Base-by-base conservation (phyloP, 352 stramenopile genomes). In the Phytophthora ramorum region DNA sequence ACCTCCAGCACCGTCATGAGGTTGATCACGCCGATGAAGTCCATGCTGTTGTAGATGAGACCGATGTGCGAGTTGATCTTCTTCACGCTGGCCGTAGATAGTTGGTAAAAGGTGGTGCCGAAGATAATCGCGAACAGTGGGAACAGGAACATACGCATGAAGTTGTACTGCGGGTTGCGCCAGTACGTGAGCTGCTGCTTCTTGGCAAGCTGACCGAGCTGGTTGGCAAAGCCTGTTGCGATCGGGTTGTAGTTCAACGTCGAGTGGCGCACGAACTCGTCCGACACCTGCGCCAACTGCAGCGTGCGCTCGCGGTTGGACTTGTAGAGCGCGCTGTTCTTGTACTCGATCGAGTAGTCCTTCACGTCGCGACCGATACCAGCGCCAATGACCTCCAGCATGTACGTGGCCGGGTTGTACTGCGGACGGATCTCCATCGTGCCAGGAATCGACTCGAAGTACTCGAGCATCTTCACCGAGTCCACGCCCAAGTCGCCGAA, bases 401-500 rank as follows among this genome's bases (percentile, higher is more conserved):
- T 65, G 26, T 65, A 65, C 26, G 57, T 65, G 7, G 57, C 57
- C 0, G 58, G 58, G 40, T 66, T 66, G 32, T 66, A 66, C 48
- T 66, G 58, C 7, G 58, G 49, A 28, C 49, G 59, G 28, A 67
- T 67, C 14, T 67, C 49, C 43, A 82, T 78, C 16, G 80, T 87
- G 12, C 76, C 75, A 45, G 90, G 95, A 37, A 96, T 84, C 12
- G 70, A 78, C 22, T 91, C 76, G 46, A 98, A 93, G 69, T 97
- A 98, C 30, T 91, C 60, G 17, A 98, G 83, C 63, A 98, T 79
- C 44, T 85, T 80, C n/a, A 66, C 73, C 6, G 76, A 88, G 14
- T 96, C 76, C 19, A 92, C 67, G 22, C 92, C 93, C 34, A 98
- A 63, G 7, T 96, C 81, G 34, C 93, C 92, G 57, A 97, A 97